A percentile compares a stretch with the other conserved stretches of the same genome.
phyloP scores from a whole-genome alignment of 23 red algal species.

The Gracilaria gracilis region DNA sequence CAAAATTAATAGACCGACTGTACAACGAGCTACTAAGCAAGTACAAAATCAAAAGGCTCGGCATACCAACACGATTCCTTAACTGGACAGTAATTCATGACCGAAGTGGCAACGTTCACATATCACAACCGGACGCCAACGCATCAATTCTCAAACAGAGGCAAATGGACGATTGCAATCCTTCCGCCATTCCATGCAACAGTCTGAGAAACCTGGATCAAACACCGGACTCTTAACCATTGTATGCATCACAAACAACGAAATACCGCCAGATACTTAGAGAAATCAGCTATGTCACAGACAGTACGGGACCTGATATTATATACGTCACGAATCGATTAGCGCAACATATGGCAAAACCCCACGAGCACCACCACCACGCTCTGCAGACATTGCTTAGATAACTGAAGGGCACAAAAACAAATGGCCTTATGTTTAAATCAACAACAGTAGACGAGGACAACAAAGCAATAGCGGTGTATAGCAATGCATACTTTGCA shows the following conservation, averaged over 20 bases:
- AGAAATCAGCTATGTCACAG: background rate
- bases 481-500: too few species aligned
- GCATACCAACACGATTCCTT: background rate
- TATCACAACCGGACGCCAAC: constrained; percentile 14
- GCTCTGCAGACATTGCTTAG: background rate
- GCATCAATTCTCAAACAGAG: background rate
- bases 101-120: background rate
- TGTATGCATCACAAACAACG: background rate
- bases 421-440: background rate
- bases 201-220: background rate
- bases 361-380: background rate
- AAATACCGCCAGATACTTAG: background rate
- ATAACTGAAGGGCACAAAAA: background rate
- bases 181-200: background rate
- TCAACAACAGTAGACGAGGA: too few species aligned
- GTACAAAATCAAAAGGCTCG: constrained; percentile 22
- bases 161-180: background rate
- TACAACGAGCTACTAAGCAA: background rate
- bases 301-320: constrained; percentile 21
- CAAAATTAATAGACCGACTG: background rate
- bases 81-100: background rate
- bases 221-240: too few species aligned
- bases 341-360: background rate
- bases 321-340: background rate
- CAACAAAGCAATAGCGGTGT: too few species aligned